Percentiles rank a stretch among this genome's conserved stretches.
Conservation (phyloP, 345 rosid species). For the Jatropha curcas region DNA sequence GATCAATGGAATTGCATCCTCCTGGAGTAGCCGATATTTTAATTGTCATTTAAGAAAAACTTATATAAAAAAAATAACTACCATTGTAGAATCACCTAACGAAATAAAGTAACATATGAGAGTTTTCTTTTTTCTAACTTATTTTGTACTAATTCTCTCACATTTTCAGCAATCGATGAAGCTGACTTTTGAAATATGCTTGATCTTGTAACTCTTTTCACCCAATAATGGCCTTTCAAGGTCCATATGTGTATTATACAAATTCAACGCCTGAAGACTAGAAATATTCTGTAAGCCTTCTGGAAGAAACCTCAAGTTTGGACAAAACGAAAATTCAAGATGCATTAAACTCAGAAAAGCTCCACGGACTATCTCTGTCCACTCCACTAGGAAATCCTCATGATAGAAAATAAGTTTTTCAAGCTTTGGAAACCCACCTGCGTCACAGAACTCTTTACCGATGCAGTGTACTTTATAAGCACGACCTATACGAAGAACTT, state of each 20-base stretch:
- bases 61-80: too few relatives aligned
- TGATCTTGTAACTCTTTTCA: constrained; percentile 2
- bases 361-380: not conserved
- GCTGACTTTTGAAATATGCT: not conserved
- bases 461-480: constrained; percentile 1
- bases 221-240: not conserved
- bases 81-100: too few relatives aligned
- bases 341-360: not conserved
- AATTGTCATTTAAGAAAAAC: too few relatives aligned
- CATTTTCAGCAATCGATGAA: too few relatives aligned
- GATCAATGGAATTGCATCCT: too few relatives aligned
- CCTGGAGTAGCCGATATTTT: too few relatives aligned
- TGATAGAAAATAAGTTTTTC: not conserved
- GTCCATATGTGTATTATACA: not conserved
- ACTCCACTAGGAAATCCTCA: too few relatives aligned
- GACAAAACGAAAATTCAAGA: not conserved
- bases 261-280: not conserved
- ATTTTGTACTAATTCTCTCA: too few relatives aligned
- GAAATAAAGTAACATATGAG: too few relatives aligned
- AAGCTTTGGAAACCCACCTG: constrained; percentile 1
- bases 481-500: not conserved
- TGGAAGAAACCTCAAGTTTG: not conserved
- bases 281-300: not conserved
- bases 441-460: constrained; percentile 11
- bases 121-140: too few relatives aligned